A percentile compares a stretch with the other conserved stretches of the same genome.
Conservation (phyloP, 2,329 filamentous ascomycete genomes). For the Alternaria ethzedia region DNA sequence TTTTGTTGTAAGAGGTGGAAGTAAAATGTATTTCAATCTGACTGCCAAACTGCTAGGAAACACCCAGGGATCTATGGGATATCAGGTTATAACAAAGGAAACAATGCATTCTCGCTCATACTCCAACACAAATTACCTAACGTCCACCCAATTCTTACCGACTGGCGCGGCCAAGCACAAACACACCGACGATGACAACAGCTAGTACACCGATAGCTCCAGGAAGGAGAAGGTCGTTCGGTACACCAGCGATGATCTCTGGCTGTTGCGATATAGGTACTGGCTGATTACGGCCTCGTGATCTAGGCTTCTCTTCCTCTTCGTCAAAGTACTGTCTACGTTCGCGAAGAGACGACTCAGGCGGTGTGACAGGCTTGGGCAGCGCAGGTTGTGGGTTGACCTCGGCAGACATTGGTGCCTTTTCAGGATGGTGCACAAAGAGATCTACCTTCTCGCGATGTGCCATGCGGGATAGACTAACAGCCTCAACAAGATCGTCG, state of each 20-base stretch:
- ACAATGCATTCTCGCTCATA: constrained; percentile 4
- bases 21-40: constrained; percentile 7
- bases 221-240: constrained; percentile 90
- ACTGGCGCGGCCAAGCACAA: constrained; percentile 77
- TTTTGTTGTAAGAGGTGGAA: background rate
- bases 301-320: constrained; percentile 59
- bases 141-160: constrained; percentile 4
- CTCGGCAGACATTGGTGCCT: constrained; percentile 76
- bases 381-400: constrained; percentile 65
- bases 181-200: constrained; percentile 91
- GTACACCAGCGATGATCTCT: constrained; percentile 86
- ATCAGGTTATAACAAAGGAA: constrained; percentile 17
- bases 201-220: constrained; percentile 95
- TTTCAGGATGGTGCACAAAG: constrained; percentile 91
- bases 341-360: constrained; percentile 57
- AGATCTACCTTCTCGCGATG: constrained; percentile 93
- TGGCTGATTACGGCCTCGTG: constrained; percentile 51
- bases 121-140: background rate
- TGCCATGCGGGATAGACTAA: constrained; percentile 78
- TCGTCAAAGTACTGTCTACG: constrained; percentile 60
- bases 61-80: constrained; percentile 17
- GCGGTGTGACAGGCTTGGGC: constrained; percentile 58
- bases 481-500: constrained; percentile 88
- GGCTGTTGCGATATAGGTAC: constrained; percentile 62
- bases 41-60: constrained; percentile 12